Evolutionary conservation across 2,329 filamentous ascomycete genomes (phyloP).

Genomic region (Alternaria longipes): DNA sequence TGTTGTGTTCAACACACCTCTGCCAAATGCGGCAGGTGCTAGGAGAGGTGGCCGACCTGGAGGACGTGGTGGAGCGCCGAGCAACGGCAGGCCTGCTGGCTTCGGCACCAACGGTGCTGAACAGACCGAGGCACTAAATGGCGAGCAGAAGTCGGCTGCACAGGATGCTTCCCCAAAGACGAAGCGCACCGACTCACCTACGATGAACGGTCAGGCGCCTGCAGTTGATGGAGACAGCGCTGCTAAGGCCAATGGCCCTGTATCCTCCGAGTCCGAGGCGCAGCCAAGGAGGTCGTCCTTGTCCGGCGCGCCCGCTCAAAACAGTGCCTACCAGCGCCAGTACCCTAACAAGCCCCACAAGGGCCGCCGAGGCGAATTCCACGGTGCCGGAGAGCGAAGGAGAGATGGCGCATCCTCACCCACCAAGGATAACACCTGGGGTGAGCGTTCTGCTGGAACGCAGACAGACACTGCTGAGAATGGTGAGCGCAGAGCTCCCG

Average conservation of each 20-base stretch:
- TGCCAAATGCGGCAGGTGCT: conserved; percentile 62
- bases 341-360: conserved; percentile 43
- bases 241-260: conserved; percentile 27
- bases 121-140: conserved; percentile 45
- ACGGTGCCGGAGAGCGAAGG: conserved; percentile 41
- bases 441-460: conserved; percentile 44
- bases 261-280: conserved; percentile 35
- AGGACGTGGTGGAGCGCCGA: conserved; percentile 65
- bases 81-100: conserved; percentile 59
- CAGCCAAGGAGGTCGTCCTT: conserved; percentile 34
- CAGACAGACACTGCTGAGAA: conserved; percentile 49
- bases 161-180: conserved; percentile 46
- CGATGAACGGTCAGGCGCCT: conserved; percentile 39
- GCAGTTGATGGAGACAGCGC: conserved; percentile 36
- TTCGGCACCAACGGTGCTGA: conserved; percentile 52
- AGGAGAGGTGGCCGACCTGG: conserved; percentile 57
- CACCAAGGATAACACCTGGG: conserved; percentile 41
- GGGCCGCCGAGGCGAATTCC: conserved; percentile 43
- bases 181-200: conserved; percentile 47
- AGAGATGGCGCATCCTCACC: conserved; percentile 46
- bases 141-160: conserved; percentile 39
- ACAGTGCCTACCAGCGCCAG: conserved; percentile 41
- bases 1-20: conserved; percentile 85
- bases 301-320: conserved; percentile 31
- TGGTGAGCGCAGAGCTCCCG: conserved; percentile 41